Evolutionary conservation across 2,329 filamentous ascomycete species (phyloP), one percentile per base, ranked within the genome.

Genomic region (Pseudocercospora fijiensis): DNA sequence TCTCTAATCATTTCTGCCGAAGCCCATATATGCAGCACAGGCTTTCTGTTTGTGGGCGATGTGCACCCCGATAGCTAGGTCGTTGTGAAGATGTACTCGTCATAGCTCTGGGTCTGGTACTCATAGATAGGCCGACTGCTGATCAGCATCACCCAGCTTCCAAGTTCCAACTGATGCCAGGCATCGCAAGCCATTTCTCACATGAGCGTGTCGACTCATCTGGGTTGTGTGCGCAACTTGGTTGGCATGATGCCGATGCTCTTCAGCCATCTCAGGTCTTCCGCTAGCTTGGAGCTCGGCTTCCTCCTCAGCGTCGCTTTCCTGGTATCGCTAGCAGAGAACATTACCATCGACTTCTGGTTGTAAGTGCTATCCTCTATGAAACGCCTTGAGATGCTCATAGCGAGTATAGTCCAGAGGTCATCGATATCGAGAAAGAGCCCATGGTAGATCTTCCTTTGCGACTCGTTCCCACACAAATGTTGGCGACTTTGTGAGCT

Each of bases 341-440:
- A 53, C 16, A 18, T 53, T 26, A 24, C 49, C 7, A 28, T 53
- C 3, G 49, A 16, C 3, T 16, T 26, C 11, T 30, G 49, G 49
- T 10, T 53, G 49, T 53, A 27, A 18, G 49, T 53, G 11, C 9
- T 16, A 24, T 53, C 20, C 13, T 11, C 22, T 27, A 18, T 10
- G 16, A 9, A 26, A 3, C 7, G 20, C 45, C 3, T 11, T 49
- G 1, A n/a, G 6, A 24, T 49, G 45, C 45, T 49, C 11, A 49
- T 49, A 13, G 45, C 1, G 13, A 7, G 22, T 8, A n/a, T n/a
- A 53, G 26, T 13, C 49, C 49, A 30, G 22, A 53, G 8, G 5
- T 53, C 26, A 30, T 30, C 49, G 49, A 53, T 53, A 53, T 28
- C 26, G 49, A 53, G 49, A 53, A 53, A 53, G 26, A 53, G 49